Evolutionary conservation across 1,139 yeast genomes (phyloP), one percentile per base, ranked within the genome.

Genomic region (Geotrichum klebahnii): DNA sequence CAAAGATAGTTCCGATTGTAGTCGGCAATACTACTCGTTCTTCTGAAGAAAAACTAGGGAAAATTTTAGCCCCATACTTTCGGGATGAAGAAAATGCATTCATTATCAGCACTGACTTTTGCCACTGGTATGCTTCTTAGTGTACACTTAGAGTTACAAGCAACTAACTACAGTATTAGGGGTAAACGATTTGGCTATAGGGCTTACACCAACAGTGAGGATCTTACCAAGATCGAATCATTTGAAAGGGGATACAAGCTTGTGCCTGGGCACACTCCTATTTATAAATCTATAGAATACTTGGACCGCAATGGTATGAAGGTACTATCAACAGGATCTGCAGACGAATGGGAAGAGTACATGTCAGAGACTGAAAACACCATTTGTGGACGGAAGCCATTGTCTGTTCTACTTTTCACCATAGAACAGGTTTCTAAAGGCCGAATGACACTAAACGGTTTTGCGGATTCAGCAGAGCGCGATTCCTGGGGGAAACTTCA

Each of bases 91-190:
- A 69, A 32, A 84, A 81, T 61, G 81, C 88, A 1, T 85, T 92
- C 67, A 79, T 87, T 23, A 75, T 92, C 4, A 85, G 95, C 61
- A 80, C 95, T 1, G 99, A 92, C 68, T 94, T 92, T 62, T 90
- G 97, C 64, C 98, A 92, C 63, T 92, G 98, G 98, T 76, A 3
- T 70, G 95, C 42, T 88, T 89, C 62, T 76, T 33, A 85, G 84
- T 61, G 72, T 80, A 5, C 22, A 23, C 2, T 17, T 14, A 10
- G 12, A 0, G 52, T 71, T 55, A 44, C 19, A 20, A 29, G 17
- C 26, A 23, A 20, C 47, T 31, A 31, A 29, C 40, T 48, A 47
- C 5, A 49, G 53, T n/a, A 45, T n/a, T 48, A 33, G 58, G 55
- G 53, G 58, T 51, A 17, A 60, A 52, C 24, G 60, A 45, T 59